Conservation (phyloP, 306 rosid genomes). For the Trifolium subterraneum region DNA sequence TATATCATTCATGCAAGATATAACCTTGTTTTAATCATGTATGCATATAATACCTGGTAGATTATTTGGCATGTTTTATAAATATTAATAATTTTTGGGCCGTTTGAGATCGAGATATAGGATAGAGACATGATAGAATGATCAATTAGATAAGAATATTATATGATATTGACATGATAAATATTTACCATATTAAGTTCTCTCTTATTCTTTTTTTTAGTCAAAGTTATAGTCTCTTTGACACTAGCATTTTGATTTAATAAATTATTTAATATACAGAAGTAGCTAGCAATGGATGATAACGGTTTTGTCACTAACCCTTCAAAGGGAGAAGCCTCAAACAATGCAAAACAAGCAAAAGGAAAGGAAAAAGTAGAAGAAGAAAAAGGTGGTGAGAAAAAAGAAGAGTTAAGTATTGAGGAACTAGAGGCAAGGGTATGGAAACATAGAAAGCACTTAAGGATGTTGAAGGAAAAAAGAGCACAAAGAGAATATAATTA, state of each 20-base stretch:
- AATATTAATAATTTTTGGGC: too few species aligned
- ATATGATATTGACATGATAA: too few species aligned
- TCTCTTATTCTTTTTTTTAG: too few species aligned
- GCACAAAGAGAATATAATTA: neutral
- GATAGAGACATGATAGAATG: too few species aligned
- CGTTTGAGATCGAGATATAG: too few species aligned
- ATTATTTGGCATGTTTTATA: too few species aligned
- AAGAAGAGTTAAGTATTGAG: neutral
- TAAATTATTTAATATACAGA: conserved; percentile 6
- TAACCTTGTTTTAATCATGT: too few species aligned
- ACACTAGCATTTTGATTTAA: neutral
- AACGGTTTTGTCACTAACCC: neutral
- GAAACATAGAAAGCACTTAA: conserved; percentile 20
- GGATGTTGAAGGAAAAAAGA: conserved; percentile 15
- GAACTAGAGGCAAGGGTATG: conserved; percentile 35
- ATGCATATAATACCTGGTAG: too few species aligned
- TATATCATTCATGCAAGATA: too few species aligned
- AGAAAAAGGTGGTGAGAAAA: neutral
- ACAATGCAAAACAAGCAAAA: neutral
- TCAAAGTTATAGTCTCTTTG: neutral
- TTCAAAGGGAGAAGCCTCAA: neutral
- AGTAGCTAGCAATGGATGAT: neutral
- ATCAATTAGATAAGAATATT: too few species aligned
- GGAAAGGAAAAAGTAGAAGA: neutral
- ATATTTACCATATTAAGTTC: too few species aligned